These are phyloP conservation scores for Solanum habrochaites DNA, from an alignment of 257 asterid genomes.

Conservation along the genomic window DNA sequence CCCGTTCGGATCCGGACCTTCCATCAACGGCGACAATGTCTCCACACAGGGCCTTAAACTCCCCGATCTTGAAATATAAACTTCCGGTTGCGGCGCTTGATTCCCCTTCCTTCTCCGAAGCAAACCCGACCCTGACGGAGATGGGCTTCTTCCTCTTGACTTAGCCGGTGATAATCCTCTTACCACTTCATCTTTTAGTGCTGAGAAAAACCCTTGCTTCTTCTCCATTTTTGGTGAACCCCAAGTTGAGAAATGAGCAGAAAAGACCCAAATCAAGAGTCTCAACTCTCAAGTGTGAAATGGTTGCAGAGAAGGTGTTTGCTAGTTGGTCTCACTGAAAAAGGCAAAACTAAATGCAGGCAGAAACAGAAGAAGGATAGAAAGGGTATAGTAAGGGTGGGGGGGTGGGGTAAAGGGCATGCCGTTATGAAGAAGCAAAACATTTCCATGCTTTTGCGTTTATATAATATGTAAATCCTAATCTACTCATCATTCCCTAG, in stretches of 20 bases:
- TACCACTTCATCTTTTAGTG: slow-evolving; percentile 55
- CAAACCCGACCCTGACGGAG: slow-evolving; percentile 55
- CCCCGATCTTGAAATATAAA: slow-evolving; percentile 46
- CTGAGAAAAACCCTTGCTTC: slow-evolving; percentile 56
- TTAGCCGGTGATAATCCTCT: slow-evolving; percentile 61
- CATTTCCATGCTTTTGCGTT: slow-evolving; percentile 2
- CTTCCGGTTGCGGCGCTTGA: slow-evolving; percentile 36
- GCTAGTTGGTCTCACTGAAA: not conserved
- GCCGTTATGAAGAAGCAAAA: slow-evolving; percentile 18
- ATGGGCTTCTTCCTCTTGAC: slow-evolving; percentile 44
- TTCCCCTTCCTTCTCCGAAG: slow-evolving; percentile 37
- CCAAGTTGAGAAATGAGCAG: not conserved
- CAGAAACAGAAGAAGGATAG: not conserved
- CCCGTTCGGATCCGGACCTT: slow-evolving; percentile 59
- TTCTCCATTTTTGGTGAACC: slow-evolving; percentile 32
- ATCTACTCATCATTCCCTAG: not conserved
- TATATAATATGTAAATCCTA: not conserved
- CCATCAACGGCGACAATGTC: slow-evolving; percentile 48
- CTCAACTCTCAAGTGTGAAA: not conserved
- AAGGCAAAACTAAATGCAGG: not conserved
- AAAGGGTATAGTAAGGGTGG: not conserved
- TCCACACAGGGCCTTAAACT: slow-evolving; percentile 46
- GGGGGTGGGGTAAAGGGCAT: slow-evolving; percentile 2
- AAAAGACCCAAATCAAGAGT: not conserved
- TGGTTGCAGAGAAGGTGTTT: not conserved